A percentile compares a stretch with the other conserved stretches of the same genome.
phyloP scores from a whole-genome alignment of 116 monocot genomes.

The Papilionanthe hybrid region DNA sequence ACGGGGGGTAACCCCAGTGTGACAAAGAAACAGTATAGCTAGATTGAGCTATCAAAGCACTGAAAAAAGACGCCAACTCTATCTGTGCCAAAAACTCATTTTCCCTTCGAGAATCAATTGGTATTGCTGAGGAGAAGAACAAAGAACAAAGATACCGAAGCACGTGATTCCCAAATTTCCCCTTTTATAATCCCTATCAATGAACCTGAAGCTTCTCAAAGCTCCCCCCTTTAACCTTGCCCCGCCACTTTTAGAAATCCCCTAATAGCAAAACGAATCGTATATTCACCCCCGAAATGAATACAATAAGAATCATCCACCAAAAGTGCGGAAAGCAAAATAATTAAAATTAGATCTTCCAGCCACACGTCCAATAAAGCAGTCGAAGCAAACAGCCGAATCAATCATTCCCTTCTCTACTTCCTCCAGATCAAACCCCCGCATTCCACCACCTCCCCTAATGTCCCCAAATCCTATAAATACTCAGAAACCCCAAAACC shows the following conservation, averaged over 20 bases:
- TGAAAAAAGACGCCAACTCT: not conserved
- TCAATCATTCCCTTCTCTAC: not conserved
- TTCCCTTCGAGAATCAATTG: not conserved
- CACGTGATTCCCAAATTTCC: not conserved
- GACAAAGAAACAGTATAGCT: not conserved
- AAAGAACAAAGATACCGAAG: not conserved
- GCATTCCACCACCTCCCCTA: not conserved
- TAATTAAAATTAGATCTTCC: not conserved
- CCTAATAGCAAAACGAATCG: conserved; percentile 2
- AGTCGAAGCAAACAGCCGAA: not conserved
- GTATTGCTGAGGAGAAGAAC: not conserved
- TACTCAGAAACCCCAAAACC: not conserved
- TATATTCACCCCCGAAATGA: not conserved
- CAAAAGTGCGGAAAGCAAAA: not conserved
- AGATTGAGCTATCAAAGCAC: not conserved
- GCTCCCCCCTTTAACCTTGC: not conserved
- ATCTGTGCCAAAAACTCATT: not conserved
- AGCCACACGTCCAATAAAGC: not conserved
- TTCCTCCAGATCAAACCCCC: not conserved
- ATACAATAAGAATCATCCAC: conserved; percentile 1
- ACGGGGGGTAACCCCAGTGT: not conserved
- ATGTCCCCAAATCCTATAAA: not conserved
- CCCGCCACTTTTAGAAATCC: not conserved
- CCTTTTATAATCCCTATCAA: not conserved
- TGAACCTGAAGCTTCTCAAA: not conserved